Percentiles rank a stretch among this genome's conserved stretches.
Conservation (phyloP, 2,329 filamentous ascomycete genomes). For the Ceratocystis ficicola region DNA sequence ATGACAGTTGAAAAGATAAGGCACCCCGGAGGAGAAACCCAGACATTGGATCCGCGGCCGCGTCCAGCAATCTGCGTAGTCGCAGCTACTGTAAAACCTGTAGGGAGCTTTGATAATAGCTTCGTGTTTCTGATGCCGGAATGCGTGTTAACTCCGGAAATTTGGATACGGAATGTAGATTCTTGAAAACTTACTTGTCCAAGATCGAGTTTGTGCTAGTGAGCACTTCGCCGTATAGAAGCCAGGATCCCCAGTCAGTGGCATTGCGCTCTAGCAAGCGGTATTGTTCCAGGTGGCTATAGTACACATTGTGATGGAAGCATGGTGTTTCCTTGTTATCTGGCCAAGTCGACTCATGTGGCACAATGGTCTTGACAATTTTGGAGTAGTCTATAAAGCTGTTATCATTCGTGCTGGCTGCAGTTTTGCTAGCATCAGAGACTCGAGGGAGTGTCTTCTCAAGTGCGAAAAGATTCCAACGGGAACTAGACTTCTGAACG, state of each 20-base stretch:
- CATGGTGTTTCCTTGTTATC: constrained; percentile 62
- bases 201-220: constrained; percentile 90
- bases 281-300: constrained; percentile 56
- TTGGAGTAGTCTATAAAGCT: constrained; percentile 63
- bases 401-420: constrained; percentile 31
- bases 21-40: constrained; percentile 78
- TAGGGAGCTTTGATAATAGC: constrained; percentile 62
- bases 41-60: constrained; percentile 83
- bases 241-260: constrained; percentile 58
- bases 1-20: constrained; percentile 83
- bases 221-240: constrained; percentile 84
- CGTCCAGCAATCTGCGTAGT: constrained; percentile 80
- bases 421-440: background rate
- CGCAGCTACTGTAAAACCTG: constrained; percentile 77
- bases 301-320: constrained; percentile 77
- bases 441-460: constrained; percentile 20
- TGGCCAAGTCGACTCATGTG: constrained; percentile 58
- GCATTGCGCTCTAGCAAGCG: constrained; percentile 41
- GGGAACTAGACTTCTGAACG: constrained; percentile 53
- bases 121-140: constrained; percentile 51
- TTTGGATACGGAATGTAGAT: fast-evolving
- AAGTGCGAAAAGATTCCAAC: constrained; percentile 40
- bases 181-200: constrained; percentile 52
- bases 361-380: constrained; percentile 59
- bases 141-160: background rate